Evolutionary conservation across 2,329 filamentous ascomycete genomes (phyloP).

Genomic region (Ceratocystis cubensis): DNA sequence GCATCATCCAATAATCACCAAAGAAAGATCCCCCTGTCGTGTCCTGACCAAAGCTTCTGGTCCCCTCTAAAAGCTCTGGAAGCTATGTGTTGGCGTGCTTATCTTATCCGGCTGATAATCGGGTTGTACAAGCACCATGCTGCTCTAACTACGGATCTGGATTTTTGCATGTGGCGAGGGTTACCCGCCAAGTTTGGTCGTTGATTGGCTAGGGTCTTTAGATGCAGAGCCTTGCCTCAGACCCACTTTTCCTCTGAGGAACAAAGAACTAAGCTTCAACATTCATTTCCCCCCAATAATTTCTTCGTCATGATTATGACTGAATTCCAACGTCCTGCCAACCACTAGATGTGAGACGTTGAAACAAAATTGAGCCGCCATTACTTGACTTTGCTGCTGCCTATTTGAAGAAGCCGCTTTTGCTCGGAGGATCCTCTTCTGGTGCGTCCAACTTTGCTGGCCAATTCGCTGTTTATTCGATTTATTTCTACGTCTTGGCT

Average conservation of each 20-base stretch:
- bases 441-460: neutral
- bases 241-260: conserved; percentile 1
- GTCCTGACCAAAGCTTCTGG: conserved; percentile 2
- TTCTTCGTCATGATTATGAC: neutral
- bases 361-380: neutral
- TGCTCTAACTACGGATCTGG: too few species aligned
- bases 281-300: neutral
- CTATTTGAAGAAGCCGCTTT: neutral
- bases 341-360: neutral
- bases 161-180: neutral
- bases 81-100: neutral
- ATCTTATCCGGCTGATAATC: conserved; percentile 16
- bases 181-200: neutral
- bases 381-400: neutral
- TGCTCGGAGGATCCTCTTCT: neutral
- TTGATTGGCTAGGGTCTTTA: neutral
- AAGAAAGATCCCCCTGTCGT: neutral
- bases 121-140: neutral
- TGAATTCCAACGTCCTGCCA: neutral
- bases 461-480: neutral
- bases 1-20: neutral
- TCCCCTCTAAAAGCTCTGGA: neutral
- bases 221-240: conserved; percentile 5
- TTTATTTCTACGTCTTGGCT: neutral
- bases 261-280: neutral